Evolutionary conservation across 768 basidiomycete species (phyloP), one percentile per base, ranked within the genome.

Genomic region (Astraeus odoratus): DNA sequence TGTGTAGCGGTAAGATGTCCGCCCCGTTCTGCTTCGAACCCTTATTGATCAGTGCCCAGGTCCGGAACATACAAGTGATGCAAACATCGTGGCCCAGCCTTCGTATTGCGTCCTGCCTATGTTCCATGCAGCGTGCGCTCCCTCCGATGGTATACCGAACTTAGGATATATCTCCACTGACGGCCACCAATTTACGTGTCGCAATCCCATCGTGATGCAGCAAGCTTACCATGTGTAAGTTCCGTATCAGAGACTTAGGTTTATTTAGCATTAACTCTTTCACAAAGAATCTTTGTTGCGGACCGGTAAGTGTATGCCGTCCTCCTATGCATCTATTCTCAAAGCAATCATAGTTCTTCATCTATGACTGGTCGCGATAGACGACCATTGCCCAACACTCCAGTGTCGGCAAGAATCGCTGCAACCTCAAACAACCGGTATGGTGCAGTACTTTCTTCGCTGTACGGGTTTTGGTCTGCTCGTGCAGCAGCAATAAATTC

Each of bases 201-300:
- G 63, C 29, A 75, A 78, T 52, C 78, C 78, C 3, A 63, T 61
- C 5, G 59, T 68, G 5, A 52, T 74, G 55, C 70, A 69, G 24
- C 75, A 71, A 49, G 66, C 76, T 0, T 77, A 73, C 59, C 79
- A 81, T 47, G 62, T 79, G 80, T 81, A 54, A 49, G 75, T 50
- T 16, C 30, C 30, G 3, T 31, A 31, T 12, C 30, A 4, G n/a
- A 12, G 12, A 13, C n/a, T 4, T 31, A 10, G 10, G 4, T 4
- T 13, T n/a, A 4, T n/a, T 31, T 31, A n/a, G 10, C 30, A n/a
- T n/a, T 31, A 5, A 1, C 22, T 41, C 7, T 23, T 24, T 53
- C 22, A 3, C 3, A 3, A 34, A 73, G 72, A n/a, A 68, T 74
- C 15, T 75, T 76, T 43, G 70, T 73, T 15, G 68, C 72, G 43